Conservation (phyloP, 2,329 filamentous ascomycete species). For the Tricladium varicosporioides region DNA sequence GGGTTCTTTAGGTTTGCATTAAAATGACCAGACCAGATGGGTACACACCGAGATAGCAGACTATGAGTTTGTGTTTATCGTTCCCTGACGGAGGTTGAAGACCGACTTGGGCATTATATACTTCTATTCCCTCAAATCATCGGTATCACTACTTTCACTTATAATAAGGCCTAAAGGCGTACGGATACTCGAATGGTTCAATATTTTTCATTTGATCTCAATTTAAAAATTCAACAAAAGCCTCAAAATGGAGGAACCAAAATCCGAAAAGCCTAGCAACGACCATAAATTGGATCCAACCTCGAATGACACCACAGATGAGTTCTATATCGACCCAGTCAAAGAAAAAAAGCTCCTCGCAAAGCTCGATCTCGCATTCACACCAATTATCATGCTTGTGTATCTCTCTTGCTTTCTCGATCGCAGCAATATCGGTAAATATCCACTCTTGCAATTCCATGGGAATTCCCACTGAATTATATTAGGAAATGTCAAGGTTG, state of each 20-base stretch:
- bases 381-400: slow-evolving; percentile 53
- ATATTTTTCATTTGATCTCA: too few species aligned
- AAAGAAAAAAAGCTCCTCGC: slow-evolving; percentile 45
- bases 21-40: too few species aligned
- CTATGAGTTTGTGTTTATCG: too few species aligned
- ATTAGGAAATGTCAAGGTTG: slow-evolving; percentile 39
- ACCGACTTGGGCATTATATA: too few species aligned
- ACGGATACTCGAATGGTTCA: too few species aligned
- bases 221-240: too few species aligned
- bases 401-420: slow-evolving; percentile 56
- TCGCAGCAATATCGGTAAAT: slow-evolving; percentile 45
- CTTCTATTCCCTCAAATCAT: too few species aligned
- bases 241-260: neutral
- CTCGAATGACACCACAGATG: neutral
- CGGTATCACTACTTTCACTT: too few species aligned
- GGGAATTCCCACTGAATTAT: slow-evolving; percentile 32
- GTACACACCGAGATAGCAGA: too few species aligned
- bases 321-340: slow-evolving; percentile 37
- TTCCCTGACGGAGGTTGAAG: too few species aligned
- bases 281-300: neutral
- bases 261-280: neutral
- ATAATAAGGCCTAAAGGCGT: too few species aligned
- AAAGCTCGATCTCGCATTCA: slow-evolving; percentile 47
- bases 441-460: neutral
- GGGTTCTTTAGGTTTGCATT: too few species aligned